Evolutionary conservation across 164 flowering plant species (phyloP).

Genomic region (Piper longum): DNA sequence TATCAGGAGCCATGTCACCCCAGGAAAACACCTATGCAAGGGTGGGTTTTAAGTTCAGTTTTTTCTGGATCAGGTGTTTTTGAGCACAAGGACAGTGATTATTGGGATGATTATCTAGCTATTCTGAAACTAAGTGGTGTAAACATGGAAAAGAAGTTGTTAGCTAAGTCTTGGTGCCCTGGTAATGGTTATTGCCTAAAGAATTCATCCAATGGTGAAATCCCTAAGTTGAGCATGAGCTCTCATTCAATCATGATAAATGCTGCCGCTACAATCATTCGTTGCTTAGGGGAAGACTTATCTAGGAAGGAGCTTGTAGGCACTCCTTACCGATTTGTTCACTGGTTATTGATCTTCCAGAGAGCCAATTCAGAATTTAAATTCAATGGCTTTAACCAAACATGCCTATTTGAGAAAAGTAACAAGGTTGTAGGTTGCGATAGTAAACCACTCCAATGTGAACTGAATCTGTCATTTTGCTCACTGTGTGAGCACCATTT

Average conservation of each 20-base stretch:
- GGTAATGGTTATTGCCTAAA: constrained; percentile 19
- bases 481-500: constrained; percentile 97
- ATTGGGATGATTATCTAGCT: constrained; percentile 62
- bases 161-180: constrained; percentile 57
- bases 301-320: constrained; percentile 57
- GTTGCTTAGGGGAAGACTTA: constrained; percentile 76
- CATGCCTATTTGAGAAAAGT: constrained; percentile 1
- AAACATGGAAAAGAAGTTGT: constrained; percentile 16
- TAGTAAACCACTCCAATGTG: constrained; percentile 26
- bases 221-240: constrained; percentile 15
- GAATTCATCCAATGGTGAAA: constrained; percentile 11
- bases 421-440: constrained; percentile 7
- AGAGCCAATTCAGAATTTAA: constrained; percentile 43
- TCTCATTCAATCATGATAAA: constrained; percentile 31
- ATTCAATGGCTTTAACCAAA: constrained; percentile 27
- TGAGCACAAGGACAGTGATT: constrained; percentile 33
- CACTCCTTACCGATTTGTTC: constrained; percentile 66
- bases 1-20: constrained; percentile 21
- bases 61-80: constrained; percentile 71
- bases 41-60: constrained; percentile 34
- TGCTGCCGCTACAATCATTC: constrained; percentile 56
- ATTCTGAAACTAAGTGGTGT: constrained; percentile 57
- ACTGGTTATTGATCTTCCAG: constrained; percentile 76
- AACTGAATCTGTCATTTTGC: constrained; percentile 64
- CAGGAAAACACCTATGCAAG: constrained; percentile 19